A percentile compares a stretch with the other conserved stretches of the same genome.
Conservation (phyloP, 371 early-diverging fungal species). For the Syncephalis plumigaleata region DNA sequence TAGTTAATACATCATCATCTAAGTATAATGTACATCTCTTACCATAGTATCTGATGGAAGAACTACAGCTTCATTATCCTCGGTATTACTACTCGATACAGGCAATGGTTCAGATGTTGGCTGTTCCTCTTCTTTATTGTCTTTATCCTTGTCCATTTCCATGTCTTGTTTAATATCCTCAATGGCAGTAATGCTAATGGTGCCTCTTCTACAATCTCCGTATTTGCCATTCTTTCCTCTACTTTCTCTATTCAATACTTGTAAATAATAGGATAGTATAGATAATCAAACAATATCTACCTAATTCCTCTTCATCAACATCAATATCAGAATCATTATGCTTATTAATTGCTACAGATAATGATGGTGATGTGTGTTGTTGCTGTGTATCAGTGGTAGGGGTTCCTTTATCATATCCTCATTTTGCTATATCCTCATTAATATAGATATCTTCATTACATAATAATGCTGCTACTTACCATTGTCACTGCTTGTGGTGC, state of each 20-base stretch:
- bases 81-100: neutral
- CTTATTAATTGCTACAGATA: too few species aligned
- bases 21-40: neutral
- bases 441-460: too few species aligned
- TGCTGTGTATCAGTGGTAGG: too few species aligned
- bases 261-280: neutral
- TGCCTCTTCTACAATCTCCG: neutral
- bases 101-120: slow-evolving; percentile 2
- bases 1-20: slow-evolving; percentile 7
- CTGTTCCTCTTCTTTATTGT: neutral
- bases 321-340: neutral
- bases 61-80: neutral
- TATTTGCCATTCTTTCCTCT: neutral
- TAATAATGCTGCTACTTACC: too few species aligned
- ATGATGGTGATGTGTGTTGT: too few species aligned
- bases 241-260: neutral
- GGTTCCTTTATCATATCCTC: too few species aligned
- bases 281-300: neutral
- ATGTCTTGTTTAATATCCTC: neutral
- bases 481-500: too few species aligned
- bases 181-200: neutral
- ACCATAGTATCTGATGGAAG: slow-evolving; percentile 1
- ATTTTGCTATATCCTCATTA: too few species aligned
- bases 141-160: too few species aligned
- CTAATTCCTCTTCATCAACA: neutral